Base-by-base conservation (phyloP, 2,329 filamentous ascomycete genomes). In the Chrysoporthe austroafricana region DNA sequence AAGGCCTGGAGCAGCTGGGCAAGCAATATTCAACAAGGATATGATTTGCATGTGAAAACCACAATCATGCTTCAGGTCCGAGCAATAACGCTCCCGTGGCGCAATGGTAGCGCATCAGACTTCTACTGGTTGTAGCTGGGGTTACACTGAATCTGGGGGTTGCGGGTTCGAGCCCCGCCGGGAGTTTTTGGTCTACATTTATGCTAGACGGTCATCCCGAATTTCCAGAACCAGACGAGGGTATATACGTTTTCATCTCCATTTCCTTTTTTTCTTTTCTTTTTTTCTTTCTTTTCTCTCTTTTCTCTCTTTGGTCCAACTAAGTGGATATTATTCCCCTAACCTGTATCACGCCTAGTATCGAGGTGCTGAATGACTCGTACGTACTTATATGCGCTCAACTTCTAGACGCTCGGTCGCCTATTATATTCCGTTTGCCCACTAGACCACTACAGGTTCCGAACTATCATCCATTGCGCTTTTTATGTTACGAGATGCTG, bases 21-120 rank as follows among this genome's bases (percentile, higher is more conserved):
- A 26, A 26, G 26, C 26, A 26, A 26, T 26, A 26, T 26, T 26
- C 26, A 26, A 26, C 2, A 39, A 39, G 3, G 2, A 16, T 54
- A 54, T 54, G 32, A 32, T 3, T 21, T 26, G 26, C 21, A 11
- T n/a, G 11, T 7, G 50, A 54, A 26, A 26, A 2, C 2, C 26
- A 26, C 26, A 26, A 26, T 26, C 26, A 26, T 26, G 26, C 26
- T 26, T 26, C 26, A 26, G 26, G 26, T 26, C 2, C 2, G 26
- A 26, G 26, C 26, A 26, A 26, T 26, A 42, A 26, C 36, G 57
- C 57, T 59, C 57, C 57, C 57, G 57, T 59, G 57, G 57, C 57
- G 57, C 57, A 59, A 59, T 59, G 57, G 57, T 59, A 59, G 57
- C 57, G 57, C 57, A 59, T 59, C 57, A 59, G 57, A 59, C 57